Evolutionary conservation across 352 stramenopile species (phyloP).

Genomic region (Phytophthora colocasiae): DNA sequence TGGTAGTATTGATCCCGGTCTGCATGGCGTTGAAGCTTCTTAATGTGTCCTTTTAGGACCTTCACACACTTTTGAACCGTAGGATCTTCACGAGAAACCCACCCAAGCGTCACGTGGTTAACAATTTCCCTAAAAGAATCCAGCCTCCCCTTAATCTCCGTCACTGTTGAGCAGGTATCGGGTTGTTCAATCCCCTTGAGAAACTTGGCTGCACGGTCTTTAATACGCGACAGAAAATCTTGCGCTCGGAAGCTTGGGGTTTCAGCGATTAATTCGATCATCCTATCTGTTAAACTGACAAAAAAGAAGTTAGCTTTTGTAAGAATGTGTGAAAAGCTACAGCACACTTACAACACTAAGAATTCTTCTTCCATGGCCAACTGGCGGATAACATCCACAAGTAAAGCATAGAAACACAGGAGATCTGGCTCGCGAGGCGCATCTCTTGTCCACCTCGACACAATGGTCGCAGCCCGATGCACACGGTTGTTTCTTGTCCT

Average conservation of each 20-base stretch:
- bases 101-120: not conserved
- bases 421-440: not conserved
- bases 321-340: not conserved
- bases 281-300: not conserved
- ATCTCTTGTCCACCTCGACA: not conserved
- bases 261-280: not conserved
- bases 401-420: not conserved
- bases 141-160: not conserved
- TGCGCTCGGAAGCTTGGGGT: not conserved
- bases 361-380: not conserved
- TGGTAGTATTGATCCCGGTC: not conserved
- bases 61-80: slow-evolving; percentile 1
- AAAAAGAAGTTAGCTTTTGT: not conserved
- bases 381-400: not conserved
- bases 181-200: not conserved
- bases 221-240: not conserved
- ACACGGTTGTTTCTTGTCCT: not conserved
- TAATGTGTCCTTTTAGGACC: not conserved
- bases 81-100: not conserved
- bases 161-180: not conserved
- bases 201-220: not conserved
- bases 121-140: not conserved
- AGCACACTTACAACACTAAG: not conserved
- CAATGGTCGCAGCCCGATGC: not conserved
- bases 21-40: not conserved